Percentiles rank a stretch among this genome's conserved stretches.
phyloP scores from a whole-genome alignment of 1,284 basidiomycete genomes.

The Hypsizygus ulmarius region DNA sequence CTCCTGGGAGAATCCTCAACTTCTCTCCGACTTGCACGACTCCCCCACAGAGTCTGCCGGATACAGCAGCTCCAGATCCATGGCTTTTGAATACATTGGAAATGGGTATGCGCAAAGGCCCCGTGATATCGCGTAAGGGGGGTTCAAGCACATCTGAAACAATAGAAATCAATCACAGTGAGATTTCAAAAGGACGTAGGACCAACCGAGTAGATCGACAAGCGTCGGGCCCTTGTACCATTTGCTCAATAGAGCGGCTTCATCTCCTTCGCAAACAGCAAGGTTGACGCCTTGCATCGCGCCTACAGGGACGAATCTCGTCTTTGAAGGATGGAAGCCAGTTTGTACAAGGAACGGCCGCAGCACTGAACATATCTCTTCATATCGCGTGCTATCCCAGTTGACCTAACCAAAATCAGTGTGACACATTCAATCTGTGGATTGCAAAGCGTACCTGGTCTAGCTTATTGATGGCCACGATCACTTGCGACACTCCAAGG shows the following conservation, averaged over 20 bases:
- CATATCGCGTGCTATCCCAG: conserved; percentile 83
- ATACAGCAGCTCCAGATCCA: conserved; percentile 77
- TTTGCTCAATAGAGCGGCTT: conserved; percentile 45
- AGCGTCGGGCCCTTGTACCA: conserved; percentile 93
- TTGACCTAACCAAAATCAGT: conserved; percentile 54
- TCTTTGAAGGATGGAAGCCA: conserved; percentile 80
- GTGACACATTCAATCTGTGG: conserved; percentile 1
- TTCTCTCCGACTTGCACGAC: conserved; percentile 91
- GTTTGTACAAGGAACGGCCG: conserved; percentile 84
- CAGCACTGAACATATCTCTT: conserved; percentile 77
- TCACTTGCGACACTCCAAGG: conserved; percentile 90
- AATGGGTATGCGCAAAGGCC: conserved; percentile 84
- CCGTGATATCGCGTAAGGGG: conserved; percentile 73
- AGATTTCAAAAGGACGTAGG: neutral
- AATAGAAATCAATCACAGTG: conserved; percentile 6
- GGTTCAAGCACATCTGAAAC: conserved; percentile 75
- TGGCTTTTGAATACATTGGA: conserved; percentile 95
- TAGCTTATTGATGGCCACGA: conserved; percentile 94
- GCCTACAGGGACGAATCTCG: conserved; percentile 85
- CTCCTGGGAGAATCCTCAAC: conserved; percentile 86
- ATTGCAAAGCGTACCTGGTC: conserved; percentile 62
- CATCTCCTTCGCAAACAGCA: conserved; percentile 47
- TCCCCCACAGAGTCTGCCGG: conserved; percentile 86
- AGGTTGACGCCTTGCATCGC: conserved; percentile 92
- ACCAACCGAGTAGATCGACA: conserved; percentile 78